Evolutionary conservation across 371 early-diverging fungal genomes (phyloP).

Genomic region (Saksenaea vasiformis): DNA sequence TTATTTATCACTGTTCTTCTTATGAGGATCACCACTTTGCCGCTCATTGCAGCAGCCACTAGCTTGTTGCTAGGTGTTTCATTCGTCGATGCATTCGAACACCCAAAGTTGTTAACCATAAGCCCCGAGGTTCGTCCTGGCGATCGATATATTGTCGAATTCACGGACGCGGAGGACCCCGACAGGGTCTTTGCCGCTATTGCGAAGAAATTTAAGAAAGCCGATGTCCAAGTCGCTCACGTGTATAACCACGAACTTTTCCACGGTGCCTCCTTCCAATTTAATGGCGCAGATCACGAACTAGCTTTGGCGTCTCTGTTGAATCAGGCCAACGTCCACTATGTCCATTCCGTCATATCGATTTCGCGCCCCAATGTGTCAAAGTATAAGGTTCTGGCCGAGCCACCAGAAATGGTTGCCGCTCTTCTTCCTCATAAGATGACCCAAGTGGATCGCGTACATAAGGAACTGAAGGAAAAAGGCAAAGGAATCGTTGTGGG

Average conservation of each 20-base stretch:
- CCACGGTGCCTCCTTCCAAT: constrained; percentile 34
- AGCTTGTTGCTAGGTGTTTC: neutral
- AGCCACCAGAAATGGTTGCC: neutral
- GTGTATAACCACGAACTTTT: constrained; percentile 40
- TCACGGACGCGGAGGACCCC: constrained; percentile 11
- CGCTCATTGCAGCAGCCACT: neutral
- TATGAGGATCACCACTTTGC: neutral
- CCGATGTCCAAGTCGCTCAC: constrained; percentile 27
- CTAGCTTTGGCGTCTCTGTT: constrained; percentile 5
- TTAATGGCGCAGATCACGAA: constrained; percentile 16
- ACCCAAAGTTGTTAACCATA: neutral
- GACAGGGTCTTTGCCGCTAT: constrained; percentile 20
- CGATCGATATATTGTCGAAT: constrained; percentile 39
- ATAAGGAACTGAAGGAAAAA: constrained; percentile 32
- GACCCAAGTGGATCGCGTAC: constrained; percentile 37
- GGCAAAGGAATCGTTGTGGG: constrained; percentile 70
- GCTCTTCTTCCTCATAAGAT: constrained; percentile 23
- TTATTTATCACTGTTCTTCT: neutral
- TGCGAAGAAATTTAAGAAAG: constrained; percentile 22
- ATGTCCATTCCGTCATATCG: neutral
- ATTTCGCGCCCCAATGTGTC: constrained; percentile 3
- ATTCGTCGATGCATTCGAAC: neutral
- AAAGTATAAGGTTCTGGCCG: neutral
- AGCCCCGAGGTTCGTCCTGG: neutral
- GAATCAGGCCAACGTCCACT: constrained; percentile 9